Conservation (phyloP, 768 basidiomycete species). For the Suillus americanus region DNA sequence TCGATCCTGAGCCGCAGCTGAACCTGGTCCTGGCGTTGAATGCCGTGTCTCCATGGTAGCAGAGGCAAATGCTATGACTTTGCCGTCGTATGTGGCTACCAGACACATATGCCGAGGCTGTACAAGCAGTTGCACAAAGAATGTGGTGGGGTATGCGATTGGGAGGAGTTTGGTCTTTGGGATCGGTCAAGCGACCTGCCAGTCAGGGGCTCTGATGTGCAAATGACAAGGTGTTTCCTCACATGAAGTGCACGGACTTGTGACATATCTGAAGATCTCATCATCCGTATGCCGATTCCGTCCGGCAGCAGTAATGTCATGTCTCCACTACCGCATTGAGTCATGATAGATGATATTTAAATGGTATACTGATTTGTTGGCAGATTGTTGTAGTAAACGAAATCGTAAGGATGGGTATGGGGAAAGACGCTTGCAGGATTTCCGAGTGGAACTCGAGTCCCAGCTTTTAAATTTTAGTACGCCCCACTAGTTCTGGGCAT, state of each 20-base stretch:
- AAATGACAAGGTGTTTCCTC: constrained; percentile 4
- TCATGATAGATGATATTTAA: not conserved
- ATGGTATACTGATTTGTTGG: not conserved
- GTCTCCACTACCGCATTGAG: no score
- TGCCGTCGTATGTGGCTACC: constrained; percentile 21
- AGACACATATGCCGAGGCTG: constrained; percentile 30
- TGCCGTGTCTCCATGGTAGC: constrained; percentile 17
- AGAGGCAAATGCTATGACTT: constrained; percentile 30
- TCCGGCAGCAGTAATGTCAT: not conserved
- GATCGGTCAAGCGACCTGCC: not conserved
- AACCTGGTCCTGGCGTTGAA: constrained; percentile 4
- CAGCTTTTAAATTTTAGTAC: not conserved
- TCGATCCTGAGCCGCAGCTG: not conserved
- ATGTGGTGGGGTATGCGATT: constrained; percentile 27
- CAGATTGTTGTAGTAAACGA: not conserved
- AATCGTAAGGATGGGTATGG: not conserved
- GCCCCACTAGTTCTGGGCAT: not conserved
- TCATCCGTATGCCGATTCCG: constrained; percentile 20
- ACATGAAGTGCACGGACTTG: constrained; percentile 28
- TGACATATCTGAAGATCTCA: constrained; percentile 29
- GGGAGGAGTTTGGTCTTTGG: constrained; percentile 25
- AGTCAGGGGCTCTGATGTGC: not conserved
- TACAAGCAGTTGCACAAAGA: constrained; percentile 32
- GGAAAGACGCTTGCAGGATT: not conserved
- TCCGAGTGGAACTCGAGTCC: not conserved